phyloP scores from a whole-genome alignment of 2,329 filamentous ascomycete species.

The Aquanectria penicillioides region DNA sequence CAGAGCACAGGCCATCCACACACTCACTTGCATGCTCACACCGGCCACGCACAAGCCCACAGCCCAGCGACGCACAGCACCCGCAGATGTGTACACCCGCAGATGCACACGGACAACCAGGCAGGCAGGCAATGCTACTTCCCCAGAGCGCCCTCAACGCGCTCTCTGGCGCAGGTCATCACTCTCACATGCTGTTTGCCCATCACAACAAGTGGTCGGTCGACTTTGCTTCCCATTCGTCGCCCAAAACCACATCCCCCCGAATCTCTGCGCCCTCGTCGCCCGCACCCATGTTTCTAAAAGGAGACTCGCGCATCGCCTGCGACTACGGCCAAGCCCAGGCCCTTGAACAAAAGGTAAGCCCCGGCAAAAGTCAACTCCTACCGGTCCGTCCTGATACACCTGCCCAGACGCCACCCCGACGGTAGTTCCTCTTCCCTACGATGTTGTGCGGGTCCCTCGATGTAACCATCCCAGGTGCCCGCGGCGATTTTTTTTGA shows the following conservation, averaged over 20 bases:
- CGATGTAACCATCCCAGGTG: constrained; percentile 42
- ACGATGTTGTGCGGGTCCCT: constrained; percentile 32
- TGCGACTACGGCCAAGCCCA: constrained; percentile 31
- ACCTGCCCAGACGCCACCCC: constrained; percentile 39
- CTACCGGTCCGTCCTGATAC: constrained; percentile 42
- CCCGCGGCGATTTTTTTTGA: constrained; percentile 40
- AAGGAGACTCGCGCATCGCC: constrained; percentile 30
- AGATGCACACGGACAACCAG: neutral
- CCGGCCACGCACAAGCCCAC: constrained; percentile 16
- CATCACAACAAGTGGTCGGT: constrained; percentile 23
- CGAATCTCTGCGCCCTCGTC: constrained; percentile 18
- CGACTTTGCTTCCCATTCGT: constrained; percentile 28
- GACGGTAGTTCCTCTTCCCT: constrained; percentile 38
- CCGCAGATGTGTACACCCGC: constrained; percentile 7
- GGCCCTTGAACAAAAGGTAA: constrained; percentile 24
- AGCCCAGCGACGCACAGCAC: constrained; percentile 10
- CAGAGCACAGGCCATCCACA: constrained; percentile 16
- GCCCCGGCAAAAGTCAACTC: constrained; percentile 32
- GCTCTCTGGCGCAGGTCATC: constrained; percentile 30
- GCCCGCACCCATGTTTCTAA: constrained; percentile 26
- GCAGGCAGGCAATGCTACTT: constrained; percentile 14
- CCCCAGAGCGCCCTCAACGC: constrained; percentile 2
- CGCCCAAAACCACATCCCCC: constrained; percentile 13
- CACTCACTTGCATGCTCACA: constrained; percentile 14
- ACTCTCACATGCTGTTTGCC: constrained; percentile 35